Conservation (phyloP, 2,329 filamentous ascomycete genomes). For the Diaporthe capsici region DNA sequence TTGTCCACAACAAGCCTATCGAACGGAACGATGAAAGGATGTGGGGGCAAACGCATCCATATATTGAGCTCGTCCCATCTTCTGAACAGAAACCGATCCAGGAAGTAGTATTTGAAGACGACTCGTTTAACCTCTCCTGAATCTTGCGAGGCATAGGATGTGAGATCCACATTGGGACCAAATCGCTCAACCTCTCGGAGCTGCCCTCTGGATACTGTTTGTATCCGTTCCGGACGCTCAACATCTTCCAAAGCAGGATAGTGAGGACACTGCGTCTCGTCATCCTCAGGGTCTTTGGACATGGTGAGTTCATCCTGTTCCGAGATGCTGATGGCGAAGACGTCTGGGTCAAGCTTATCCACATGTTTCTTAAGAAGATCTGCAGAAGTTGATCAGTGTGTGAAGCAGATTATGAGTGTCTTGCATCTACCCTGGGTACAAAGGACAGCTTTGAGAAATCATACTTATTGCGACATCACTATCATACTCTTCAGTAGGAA, state of each 20-base stretch:
- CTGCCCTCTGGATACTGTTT: conserved; percentile 34
- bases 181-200: conserved; percentile 42
- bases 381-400: not conserved
- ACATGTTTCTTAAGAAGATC: not conserved
- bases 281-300: not conserved
- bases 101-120: conserved; percentile 52
- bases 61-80: conserved; percentile 54
- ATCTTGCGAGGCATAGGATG: conserved; percentile 13
- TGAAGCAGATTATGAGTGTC: not conserved
- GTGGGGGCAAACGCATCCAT: conserved; percentile 51
- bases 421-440: too few species aligned
- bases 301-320: not conserved
- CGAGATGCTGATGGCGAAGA: conserved; percentile 8
- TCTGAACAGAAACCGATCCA: conserved; percentile 36
- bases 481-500: not conserved
- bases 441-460: not conserved
- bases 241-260: not conserved
- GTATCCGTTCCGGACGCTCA: not conserved
- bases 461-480: not conserved
- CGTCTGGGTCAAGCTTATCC: not conserved
- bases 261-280: conserved; percentile 1
- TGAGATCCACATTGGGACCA: conserved; percentile 37
- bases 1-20: conserved; percentile 52
- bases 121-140: conserved; percentile 31
- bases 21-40: conserved; percentile 53